Base-by-base conservation (phyloP, 2,329 filamentous ascomycete species). In the Cordyceps tenuipes region DNA sequence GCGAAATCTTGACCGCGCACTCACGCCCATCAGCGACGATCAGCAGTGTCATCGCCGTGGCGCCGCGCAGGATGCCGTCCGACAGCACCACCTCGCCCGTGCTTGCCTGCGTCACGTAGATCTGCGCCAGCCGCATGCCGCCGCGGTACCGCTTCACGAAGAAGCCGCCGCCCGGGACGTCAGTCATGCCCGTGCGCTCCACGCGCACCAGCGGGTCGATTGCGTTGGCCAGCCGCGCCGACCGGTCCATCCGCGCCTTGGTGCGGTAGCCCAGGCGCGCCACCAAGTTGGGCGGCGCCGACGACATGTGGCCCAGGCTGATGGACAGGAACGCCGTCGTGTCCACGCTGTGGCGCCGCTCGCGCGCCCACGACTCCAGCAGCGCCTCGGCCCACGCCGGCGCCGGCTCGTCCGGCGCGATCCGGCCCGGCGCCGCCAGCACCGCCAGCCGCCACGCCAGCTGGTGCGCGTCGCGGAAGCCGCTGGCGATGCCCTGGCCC, bases 401-500 rank as follows among this genome's bases (percentile, higher is more conserved):
- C 34, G 61, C 58, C 17, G 61, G 21, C 23, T 44, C 8, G 7
- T 57, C 31, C 10, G 55, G 17, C 4, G 54, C 41, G 12, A 50
- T 46, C 7, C 23, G 59, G 8, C 36, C 39, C 15, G 59, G 26
- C 6, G 57, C 29, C 15, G 59, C 34, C 6, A 59, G 34, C 15
- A 66, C 17, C 2, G 41, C 49, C 19, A 75, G 66, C 2, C 72
- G 68, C 73, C 73, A 74, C 19, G 65, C 68, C 1, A 75, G 65
- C 29, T 68, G 64, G 9, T 70, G 66, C 10, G 72, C 71, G 55
- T 75, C 73, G 2, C 71, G 64, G 29, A 74, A 63, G 15, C 71
- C 72, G 19, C 67, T 68, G 15, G 70, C 70, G 39, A 74, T 73
- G 3, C 72, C 72, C 61, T 75, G 72, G 0, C 71, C 72, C 3